Percentiles rank a stretch among this genome's conserved stretches.
These are phyloP conservation scores for Endocarpon pusillum DNA, from an alignment of 495 filamentous ascomycete genomes.

Conservation along the genomic window DNA sequence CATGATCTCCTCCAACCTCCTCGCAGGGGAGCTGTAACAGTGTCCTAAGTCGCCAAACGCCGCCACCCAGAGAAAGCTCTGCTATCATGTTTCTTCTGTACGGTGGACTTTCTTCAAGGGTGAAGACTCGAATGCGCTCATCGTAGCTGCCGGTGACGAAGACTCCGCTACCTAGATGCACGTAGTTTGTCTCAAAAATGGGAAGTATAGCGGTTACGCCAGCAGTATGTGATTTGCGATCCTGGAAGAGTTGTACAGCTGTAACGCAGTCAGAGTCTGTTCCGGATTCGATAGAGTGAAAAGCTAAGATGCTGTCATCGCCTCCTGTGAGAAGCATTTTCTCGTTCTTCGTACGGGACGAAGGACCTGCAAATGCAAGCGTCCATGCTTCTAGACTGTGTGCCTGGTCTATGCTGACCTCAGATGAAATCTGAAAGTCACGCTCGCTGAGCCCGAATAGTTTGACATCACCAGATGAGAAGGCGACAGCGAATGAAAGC, in stretches of 20 bases:
- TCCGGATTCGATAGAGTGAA: constrained; percentile 13
- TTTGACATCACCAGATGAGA: constrained; percentile 45
- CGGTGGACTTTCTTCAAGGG: constrained; percentile 20
- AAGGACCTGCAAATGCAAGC: constrained; percentile 19
- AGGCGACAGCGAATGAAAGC: constrained; percentile 45
- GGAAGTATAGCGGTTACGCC: constrained; percentile 83
- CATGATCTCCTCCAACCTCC: constrained; percentile 1
- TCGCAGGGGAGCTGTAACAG: constrained; percentile 18
- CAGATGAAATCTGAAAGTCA: constrained; percentile 1
- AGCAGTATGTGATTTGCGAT: constrained; percentile 38
- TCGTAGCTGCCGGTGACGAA: constrained; percentile 82
- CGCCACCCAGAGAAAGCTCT: constrained; percentile 58
- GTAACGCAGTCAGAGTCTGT: constrained; percentile 6
- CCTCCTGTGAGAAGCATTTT: constrained; percentile 19
- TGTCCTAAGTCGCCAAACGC: constrained; percentile 76
- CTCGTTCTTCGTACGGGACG: constrained; percentile 1
- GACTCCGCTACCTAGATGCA: too few species aligned
- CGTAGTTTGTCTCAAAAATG: background rate
- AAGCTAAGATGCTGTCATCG: constrained; percentile 21
- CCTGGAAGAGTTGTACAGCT: constrained; percentile 6
- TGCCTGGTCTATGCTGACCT: background rate
- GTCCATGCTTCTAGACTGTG: constrained; percentile 3
- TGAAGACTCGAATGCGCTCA: constrained; percentile 57
- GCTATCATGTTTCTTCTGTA: constrained; percentile 29
- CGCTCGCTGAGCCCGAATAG: constrained; percentile 22